Evolutionary conservation across 768 basidiomycete species (phyloP).

Genomic region (Boletus sp.): DNA sequence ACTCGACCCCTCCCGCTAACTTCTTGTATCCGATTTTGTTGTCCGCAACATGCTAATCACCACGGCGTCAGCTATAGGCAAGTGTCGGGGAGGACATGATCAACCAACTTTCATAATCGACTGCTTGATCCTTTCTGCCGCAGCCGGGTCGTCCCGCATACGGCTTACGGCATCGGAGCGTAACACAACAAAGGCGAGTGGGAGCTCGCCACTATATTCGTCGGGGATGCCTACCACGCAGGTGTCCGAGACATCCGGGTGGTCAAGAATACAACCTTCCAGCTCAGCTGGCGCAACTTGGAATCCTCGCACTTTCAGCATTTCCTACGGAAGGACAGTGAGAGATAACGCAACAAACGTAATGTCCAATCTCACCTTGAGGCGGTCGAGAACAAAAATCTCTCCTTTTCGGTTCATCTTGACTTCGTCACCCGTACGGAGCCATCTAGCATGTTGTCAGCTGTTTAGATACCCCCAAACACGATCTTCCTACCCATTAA

Average conservation of each 20-base stretch:
- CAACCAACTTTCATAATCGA: slow-evolving; percentile 53
- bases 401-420: slow-evolving; percentile 59
- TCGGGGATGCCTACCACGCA: slow-evolving; percentile 71
- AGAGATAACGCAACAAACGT: not conserved
- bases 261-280: slow-evolving; percentile 61
- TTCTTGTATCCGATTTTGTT: slow-evolving; percentile 60
- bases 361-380: slow-evolving; percentile 49
- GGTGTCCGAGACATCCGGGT: slow-evolving; percentile 58
- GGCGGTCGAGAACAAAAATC: slow-evolving; percentile 67
- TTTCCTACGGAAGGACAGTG: slow-evolving; percentile 46
- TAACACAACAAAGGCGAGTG: slow-evolving; percentile 67
- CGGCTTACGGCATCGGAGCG: slow-evolving; percentile 38
- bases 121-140: slow-evolving; percentile 35
- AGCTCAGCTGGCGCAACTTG: slow-evolving; percentile 67
- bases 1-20: slow-evolving; percentile 59
- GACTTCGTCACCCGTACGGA: slow-evolving; percentile 72
- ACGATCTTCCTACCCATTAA: slow-evolving; percentile 38
- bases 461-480: not conserved
- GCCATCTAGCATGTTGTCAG: slow-evolving; percentile 43
- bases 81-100: not conserved
- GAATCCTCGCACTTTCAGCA: slow-evolving; percentile 61
- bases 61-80: not conserved
- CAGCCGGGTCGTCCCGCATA: slow-evolving; percentile 30
- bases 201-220: slow-evolving; percentile 75
- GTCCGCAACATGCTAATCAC: slow-evolving; percentile 53